Evolutionary conservation across 176 grass and related monocot species (phyloP).

Genomic region (Alloteropsis semialata): DNA sequence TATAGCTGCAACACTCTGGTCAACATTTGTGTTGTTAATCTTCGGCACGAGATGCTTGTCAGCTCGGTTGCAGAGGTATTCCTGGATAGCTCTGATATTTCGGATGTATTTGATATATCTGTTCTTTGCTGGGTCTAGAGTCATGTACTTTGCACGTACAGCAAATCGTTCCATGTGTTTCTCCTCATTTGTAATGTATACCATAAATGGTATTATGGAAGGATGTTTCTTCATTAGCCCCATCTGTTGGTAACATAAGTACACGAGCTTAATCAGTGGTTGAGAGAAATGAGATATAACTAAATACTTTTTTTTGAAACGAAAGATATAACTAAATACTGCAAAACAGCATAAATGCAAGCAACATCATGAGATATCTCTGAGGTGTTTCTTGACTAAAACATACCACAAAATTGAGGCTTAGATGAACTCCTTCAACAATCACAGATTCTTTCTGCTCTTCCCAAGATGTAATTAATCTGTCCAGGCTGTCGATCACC

Average conservation of each 20-base stretch:
- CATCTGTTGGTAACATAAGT: conserved; percentile 57
- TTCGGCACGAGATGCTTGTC: conserved; percentile 97
- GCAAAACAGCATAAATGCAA: conserved; percentile 10
- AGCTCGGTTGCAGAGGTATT: conserved; percentile 80
- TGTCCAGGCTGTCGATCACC: conserved; percentile 95
- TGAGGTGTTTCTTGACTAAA: neutral
- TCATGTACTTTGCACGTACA: conserved; percentile 98
- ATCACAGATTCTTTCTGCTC: conserved; percentile 93
- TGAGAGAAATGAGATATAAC: conserved; percentile 12
- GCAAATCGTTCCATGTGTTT: conserved; percentile 96
- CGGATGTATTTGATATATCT: conserved; percentile 95
- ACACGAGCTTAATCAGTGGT: conserved; percentile 25
- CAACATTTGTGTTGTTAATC: conserved; percentile 95
- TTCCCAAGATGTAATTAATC: conserved; percentile 93
- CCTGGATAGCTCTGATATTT: conserved; percentile 91
- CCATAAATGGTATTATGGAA: conserved; percentile 98
- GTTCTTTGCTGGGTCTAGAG: conserved; percentile 85
- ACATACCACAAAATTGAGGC: conserved; percentile 96
- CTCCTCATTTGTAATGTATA: conserved; percentile 92
- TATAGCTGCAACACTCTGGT: conserved; percentile 82
- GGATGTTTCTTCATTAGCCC: conserved; percentile 99
- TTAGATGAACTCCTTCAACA: conserved; percentile 96
- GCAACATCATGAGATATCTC: neutral
- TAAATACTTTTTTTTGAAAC: no score
- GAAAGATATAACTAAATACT: conserved; percentile 19